Evolutionary conservation across 2,329 filamentous ascomycete species (phyloP).

Genomic region (Neonectria punicea): DNA sequence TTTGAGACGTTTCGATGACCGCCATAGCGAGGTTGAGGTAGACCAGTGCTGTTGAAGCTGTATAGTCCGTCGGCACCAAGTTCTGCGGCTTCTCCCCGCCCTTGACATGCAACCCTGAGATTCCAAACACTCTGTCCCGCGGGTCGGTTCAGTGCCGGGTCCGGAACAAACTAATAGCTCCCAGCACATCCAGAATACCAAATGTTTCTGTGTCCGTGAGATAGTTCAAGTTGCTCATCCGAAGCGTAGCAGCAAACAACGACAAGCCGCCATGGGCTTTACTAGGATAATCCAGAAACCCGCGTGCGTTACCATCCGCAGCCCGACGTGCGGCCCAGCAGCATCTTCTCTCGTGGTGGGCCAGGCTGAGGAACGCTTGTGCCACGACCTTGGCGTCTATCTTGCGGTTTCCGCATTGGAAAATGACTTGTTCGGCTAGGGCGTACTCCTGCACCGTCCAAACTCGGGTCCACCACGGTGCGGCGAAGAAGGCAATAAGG

Average conservation of each 20-base stretch:
- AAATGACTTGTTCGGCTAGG: conserved; percentile 6
- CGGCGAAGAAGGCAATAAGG: conserved; percentile 15
- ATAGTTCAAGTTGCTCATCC: conserved; percentile 10
- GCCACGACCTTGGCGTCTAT: neutral
- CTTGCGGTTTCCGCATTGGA: conserved; percentile 15
- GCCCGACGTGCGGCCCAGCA: conserved; percentile 20
- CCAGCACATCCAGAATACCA: neutral
- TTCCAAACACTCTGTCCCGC: conserved; percentile 17
- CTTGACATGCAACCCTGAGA: conserved; percentile 3
- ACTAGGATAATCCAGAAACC: conserved; percentile 10
- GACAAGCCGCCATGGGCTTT: conserved; percentile 10
- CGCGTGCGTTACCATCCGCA: conserved; percentile 8
- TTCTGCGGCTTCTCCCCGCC: neutral
- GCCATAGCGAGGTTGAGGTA: neutral
- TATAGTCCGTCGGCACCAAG: conserved; percentile 6
- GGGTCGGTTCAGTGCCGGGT: conserved; percentile 17
- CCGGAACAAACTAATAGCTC: conserved; percentile 11
- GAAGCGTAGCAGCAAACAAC: conserved; percentile 14
- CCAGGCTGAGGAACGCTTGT: conserved; percentile 1
- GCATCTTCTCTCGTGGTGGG: conserved; percentile 13
- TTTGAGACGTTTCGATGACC: neutral
- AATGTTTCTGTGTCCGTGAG: neutral
- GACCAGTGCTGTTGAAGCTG: neutral
- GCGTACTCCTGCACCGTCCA: conserved; percentile 24
- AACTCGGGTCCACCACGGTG: conserved; percentile 24